phyloP scores from a whole-genome alignment of 169 alveolate species.

The Ichthyophthirius multifiliis region DNA sequence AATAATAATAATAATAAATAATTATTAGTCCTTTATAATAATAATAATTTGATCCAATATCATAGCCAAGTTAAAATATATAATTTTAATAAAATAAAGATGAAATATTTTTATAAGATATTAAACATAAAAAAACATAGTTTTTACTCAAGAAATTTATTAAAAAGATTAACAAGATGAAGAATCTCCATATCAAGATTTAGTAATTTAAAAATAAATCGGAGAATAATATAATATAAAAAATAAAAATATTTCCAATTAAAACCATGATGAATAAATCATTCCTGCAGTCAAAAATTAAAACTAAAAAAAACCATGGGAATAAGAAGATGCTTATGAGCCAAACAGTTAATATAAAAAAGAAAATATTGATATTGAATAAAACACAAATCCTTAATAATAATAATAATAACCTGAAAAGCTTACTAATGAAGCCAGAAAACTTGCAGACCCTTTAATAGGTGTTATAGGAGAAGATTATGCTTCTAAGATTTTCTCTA shows the following conservation, averaged over 20 bases:
- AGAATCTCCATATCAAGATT: background rate
- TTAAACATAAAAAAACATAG: too few species aligned
- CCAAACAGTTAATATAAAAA: background rate
- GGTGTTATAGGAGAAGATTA: slow-evolving; percentile 69
- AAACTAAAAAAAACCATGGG: slow-evolving; percentile 31
- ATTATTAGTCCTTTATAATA: too few species aligned
- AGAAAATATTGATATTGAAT: slow-evolving; percentile 27
- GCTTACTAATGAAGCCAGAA: slow-evolving; percentile 52
- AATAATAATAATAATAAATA: background rate
- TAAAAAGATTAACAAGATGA: slow-evolving; percentile 25
- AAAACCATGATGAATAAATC: slow-evolving; percentile 36
- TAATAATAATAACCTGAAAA: slow-evolving; percentile 39
- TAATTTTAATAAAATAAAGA: too few species aligned
- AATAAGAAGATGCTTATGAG: background rate
- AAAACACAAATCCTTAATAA: slow-evolving; percentile 5
- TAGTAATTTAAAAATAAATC: background rate
- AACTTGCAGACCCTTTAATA: slow-evolving; percentile 78
- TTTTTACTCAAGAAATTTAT: slow-evolving; percentile 13
- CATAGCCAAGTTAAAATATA: too few species aligned
- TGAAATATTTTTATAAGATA: too few species aligned
- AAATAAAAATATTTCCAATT: background rate
- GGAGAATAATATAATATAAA: background rate
- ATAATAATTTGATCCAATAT: too few species aligned
- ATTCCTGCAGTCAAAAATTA: slow-evolving; percentile 42
- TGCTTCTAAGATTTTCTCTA: slow-evolving; percentile 69